These are phyloP conservation scores for Breynia disticha DNA, from an alignment of 441 rosid species.

Conservation along the genomic window DNA sequence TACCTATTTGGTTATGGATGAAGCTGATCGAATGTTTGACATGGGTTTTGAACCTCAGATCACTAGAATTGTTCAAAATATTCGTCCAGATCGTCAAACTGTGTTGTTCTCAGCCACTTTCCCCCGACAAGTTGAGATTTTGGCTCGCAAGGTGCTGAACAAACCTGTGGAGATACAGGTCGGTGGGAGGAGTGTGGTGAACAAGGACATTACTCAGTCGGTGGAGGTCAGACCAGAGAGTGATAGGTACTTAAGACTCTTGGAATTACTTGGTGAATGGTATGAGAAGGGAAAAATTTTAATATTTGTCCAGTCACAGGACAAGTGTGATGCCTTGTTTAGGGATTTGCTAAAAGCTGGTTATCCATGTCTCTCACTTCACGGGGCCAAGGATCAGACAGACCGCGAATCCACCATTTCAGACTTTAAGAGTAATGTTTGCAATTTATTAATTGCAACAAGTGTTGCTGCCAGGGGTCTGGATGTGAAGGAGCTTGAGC, in stretches of 20 bases:
- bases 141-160: conserved; percentile 76
- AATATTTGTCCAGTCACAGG: conserved; percentile 83
- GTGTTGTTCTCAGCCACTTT: conserved; percentile 96
- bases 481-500: conserved; percentile 93
- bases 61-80: conserved; percentile 84
- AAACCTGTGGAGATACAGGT: conserved; percentile 85
- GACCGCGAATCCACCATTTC: conserved; percentile 88
- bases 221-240: conserved; percentile 88
- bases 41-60: conserved; percentile 99
- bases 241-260: conserved; percentile 71
- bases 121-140: conserved; percentile 91
- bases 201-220: conserved; percentile 75
- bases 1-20: conserved; percentile 89
- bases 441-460: conserved; percentile 81
- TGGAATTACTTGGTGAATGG: conserved; percentile 93
- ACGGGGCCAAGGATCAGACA: conserved; percentile 90
- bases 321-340: conserved; percentile 76
- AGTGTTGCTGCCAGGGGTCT: conserved; percentile 95
- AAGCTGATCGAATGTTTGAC: conserved; percentile 98
- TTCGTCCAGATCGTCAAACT: conserved; percentile 85
- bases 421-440: conserved; percentile 77
- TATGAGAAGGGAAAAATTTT: conserved; percentile 84
- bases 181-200: conserved; percentile 97
- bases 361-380: conserved; percentile 89
- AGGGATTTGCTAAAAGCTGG: conserved; percentile 69